Base-by-base conservation (phyloP, 371 early-diverging fungal genomes). In the Conidiobolus coronatus region DNA sequence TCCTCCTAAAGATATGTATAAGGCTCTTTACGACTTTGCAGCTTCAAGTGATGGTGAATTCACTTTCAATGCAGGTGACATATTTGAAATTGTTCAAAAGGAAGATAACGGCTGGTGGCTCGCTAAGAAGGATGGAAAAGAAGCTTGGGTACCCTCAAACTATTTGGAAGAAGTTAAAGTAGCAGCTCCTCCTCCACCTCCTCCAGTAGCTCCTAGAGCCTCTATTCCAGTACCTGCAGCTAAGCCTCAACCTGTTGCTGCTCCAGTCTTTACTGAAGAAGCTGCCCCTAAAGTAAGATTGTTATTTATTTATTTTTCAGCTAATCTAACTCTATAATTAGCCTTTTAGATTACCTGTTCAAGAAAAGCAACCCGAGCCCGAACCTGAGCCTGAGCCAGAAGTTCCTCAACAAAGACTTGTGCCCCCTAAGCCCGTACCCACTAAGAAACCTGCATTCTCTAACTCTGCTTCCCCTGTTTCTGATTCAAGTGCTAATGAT, bases 71-170 rank as follows among this genome's bases (percentile, higher is more conserved):
- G 68, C 67, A 48, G 80, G 67, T 33, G 75, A 74, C 52, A 22
- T 75, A 4, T 66, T 82, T 57, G 81, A 83, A 52, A 75, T 85
- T 51, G 40, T 74, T 11, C 74, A 82, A 52, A 79, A 81, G 54
- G 77, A 80, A 51, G 70, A 77, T 24, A 81, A 79, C 53, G 86
- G 86, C 23, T 85, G 86, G 86, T 85, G 86, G 86, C 57, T 84
- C 18, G 85, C 77, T 29, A 75, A 68, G 55, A 29, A 41, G n/a
- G 67, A 73, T 43, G 81, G 77, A 24, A 61, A 66, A 46, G 75
- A 81, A 59, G 81, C 82, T 20, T 85, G 84, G 86, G 77, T 83
- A 9, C 86, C 86, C 24, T 79, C 78, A 51, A 82, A 83, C 55
- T 85, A 85, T 53, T 53, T 85, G 37, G 81, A 73, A 41, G 74